phyloP scores from a whole-genome alignment of 768 basidiomycete genomes.

The Trametes gibbosa region DNA sequence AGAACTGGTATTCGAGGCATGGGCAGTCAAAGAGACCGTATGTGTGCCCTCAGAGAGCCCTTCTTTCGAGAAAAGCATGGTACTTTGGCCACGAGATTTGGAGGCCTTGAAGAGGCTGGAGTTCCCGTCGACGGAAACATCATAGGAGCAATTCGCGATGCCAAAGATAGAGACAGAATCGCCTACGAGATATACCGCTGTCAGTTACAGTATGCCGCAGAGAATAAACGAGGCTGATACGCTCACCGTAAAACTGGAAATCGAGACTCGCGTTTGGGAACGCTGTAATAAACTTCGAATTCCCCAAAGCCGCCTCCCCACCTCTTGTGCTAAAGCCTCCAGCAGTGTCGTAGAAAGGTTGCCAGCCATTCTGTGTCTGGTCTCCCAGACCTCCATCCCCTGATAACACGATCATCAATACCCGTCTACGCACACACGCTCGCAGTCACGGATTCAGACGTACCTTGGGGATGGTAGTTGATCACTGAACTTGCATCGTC shows the following conservation, averaged over 20 bases:
- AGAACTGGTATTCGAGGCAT: conserved; percentile 23
- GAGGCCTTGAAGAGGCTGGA: not conserved
- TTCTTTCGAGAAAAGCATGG: conserved; percentile 42
- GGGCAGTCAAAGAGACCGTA: conserved; percentile 49
- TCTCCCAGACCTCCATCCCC: conserved; percentile 19
- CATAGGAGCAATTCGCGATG: conserved; percentile 39
- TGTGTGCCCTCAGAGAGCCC: conserved; percentile 48
- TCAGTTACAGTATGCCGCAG: no score
- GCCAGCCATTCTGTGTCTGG: conserved; percentile 19
- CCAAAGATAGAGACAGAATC: conserved; percentile 62
- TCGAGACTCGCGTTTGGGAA: conserved; percentile 25
- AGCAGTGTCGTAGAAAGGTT: conserved; percentile 11
- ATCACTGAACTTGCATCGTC: conserved; percentile 25
- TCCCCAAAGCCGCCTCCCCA: conserved; percentile 10
- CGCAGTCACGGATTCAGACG: conserved; percentile 2
- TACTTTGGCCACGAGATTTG: conserved; percentile 18
- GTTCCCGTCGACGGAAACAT: conserved; percentile 49
- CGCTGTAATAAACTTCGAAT: conserved; percentile 22
- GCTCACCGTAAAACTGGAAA: conserved; percentile 28
- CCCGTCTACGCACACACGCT: not conserved
- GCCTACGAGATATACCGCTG: conserved; percentile 37
- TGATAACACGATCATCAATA: not conserved
- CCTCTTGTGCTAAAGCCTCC: conserved; percentile 11
- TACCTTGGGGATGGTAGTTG: conserved; percentile 22
- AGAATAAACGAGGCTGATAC: no score